Evolutionary conservation across 352 stramenopile genomes (phyloP), one percentile per base, ranked within the genome.

Genomic region (Phytophthora fragariaefolia): DNA sequence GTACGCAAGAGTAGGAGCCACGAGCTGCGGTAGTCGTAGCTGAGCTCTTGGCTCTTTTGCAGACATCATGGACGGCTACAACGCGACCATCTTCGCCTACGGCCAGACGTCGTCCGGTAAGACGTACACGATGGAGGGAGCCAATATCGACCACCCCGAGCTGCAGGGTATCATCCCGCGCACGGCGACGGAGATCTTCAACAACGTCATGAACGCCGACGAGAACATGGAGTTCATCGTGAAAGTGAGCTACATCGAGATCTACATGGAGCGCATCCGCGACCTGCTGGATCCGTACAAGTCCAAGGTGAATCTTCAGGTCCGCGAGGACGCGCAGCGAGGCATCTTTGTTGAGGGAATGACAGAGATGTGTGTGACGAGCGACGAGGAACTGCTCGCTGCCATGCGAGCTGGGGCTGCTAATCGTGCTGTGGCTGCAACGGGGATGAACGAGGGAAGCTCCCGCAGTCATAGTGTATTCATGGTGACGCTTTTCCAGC

Each of bases 181-280:
- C 55, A 96, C 89, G 12, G 90, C 90, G 0, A 94, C 83, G 7
- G 89, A 91, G 67, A 90, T 97, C 63, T 97, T 97, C 52, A 90
- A 89, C 60, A 87, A 91, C 53, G 83, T 97, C 24, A 80, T 92
- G 73, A 81, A 83, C 18, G 92, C 91, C 7, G 85, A 96, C 50
- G 89, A 97, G 63, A 94, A 95, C 76, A 91, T 97, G 50, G 91
- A 97, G 71, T 98, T 98, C 71, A 96, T 95, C 51, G 87, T 97
- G 26, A 95, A 93, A 69, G 89, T 97, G 38, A 96, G 87, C 71
- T 98, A 98, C 83, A 96, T 98, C 60, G 95, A 98, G 78, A 98
- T 98, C 61, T 98, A 98, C 79, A 97, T 98, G 87, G 95, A 98
- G 73, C 82, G 84, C 26, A 98, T 98, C 52, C 83, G 92, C 18